These are phyloP conservation scores for Nannizzia gypsea DNA, from an alignment of 2,329 filamentous ascomycete species.

Conservation along the genomic window DNA sequence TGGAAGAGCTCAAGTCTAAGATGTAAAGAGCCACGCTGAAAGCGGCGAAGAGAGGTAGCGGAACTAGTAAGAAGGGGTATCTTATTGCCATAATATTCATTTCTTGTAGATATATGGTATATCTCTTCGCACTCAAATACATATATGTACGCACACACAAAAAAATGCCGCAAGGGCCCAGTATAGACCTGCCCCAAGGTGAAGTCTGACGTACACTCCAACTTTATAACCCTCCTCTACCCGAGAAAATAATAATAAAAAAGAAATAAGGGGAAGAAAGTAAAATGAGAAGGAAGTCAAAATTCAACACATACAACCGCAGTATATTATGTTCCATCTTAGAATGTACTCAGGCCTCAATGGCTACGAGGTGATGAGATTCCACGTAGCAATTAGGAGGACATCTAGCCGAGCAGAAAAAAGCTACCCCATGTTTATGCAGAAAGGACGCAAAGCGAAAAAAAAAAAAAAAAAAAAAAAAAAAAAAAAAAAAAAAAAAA, in stretches of 20 bases:
- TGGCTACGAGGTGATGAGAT: not conserved
- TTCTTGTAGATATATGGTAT: not conserved
- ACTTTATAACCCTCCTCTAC: not conserved
- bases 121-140: not conserved
- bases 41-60: too few species aligned
- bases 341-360: not conserved
- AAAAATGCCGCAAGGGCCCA: too few species aligned
- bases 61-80: not conserved
- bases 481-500: too few species aligned
- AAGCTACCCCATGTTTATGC: too few species aligned
- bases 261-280: not conserved
- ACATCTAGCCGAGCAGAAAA: not conserved
- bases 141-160: not conserved
- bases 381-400: not conserved
- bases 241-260: too few species aligned
- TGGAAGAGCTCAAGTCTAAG: constrained; percentile 78
- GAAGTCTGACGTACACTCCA: not conserved
- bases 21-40: constrained; percentile 46
- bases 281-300: not conserved
- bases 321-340: not conserved
- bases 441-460: too few species aligned
- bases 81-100: not conserved
- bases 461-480: too few species aligned
- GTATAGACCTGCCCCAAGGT: not conserved
- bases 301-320: not conserved